phyloP scores from a whole-genome alignment of 805 yeast species.

The Hanseniaspora occidentalis region DNA sequence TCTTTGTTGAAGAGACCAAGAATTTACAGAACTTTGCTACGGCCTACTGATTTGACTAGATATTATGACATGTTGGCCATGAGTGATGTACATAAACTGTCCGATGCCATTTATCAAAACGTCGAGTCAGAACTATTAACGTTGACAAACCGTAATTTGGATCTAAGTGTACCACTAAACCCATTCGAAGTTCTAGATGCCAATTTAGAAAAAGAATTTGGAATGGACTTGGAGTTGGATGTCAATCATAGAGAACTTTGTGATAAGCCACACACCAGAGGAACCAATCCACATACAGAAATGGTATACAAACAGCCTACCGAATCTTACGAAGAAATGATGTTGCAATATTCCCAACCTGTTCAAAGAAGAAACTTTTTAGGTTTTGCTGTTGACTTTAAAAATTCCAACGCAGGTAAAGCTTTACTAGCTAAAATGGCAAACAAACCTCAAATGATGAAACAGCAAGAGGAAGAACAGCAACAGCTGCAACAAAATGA shows the following conservation, averaged over 20 bases:
- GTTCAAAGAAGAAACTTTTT: neutral
- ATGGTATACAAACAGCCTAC: conserved; percentile 58
- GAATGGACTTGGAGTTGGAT: conserved; percentile 20
- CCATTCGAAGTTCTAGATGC: conserved; percentile 41
- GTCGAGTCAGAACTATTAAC: conserved; percentile 84
- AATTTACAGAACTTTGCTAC: conserved; percentile 61
- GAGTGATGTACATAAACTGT: conserved; percentile 69
- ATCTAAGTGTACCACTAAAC: conserved; percentile 60
- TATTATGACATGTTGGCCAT: conserved; percentile 79
- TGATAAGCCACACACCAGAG: conserved; percentile 25
- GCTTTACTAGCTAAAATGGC: neutral
- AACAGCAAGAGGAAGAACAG: conserved; percentile 26
- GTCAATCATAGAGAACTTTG: conserved; percentile 32
- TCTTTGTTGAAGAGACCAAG: conserved; percentile 39
- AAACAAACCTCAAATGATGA: conserved; percentile 36
- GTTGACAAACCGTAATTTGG: conserved; percentile 64
- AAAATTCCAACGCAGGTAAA: neutral
- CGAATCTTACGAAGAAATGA: conserved; percentile 81
- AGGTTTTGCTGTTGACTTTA: neutral
- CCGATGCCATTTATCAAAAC: conserved; percentile 64
- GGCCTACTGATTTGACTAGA: conserved; percentile 68
- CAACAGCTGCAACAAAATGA: conserved; percentile 27
- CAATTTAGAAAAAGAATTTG: conserved; percentile 34
- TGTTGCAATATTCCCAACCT: conserved; percentile 32
- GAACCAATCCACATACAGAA: conserved; percentile 31